These are phyloP conservation scores for Calonectria pteridis DNA, from an alignment of 2,329 filamentous ascomycete genomes.

Conservation along the genomic window DNA sequence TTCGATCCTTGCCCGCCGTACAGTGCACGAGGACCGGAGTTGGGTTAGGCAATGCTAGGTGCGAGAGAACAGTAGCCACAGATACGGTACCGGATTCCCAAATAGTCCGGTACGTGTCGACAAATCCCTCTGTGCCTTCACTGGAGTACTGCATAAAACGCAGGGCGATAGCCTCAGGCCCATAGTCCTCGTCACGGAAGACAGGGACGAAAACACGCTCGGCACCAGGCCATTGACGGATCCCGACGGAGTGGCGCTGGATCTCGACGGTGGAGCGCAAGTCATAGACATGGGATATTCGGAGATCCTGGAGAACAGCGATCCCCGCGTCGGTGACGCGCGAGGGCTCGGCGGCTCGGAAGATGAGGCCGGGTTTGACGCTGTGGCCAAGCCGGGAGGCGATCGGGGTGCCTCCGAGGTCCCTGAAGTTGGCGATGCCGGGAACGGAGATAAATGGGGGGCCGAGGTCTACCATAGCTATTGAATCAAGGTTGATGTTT, in stretches of 20 bases:
- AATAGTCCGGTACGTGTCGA: conserved; percentile 73
- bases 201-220: conserved; percentile 71
- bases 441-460: conserved; percentile 65
- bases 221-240: conserved; percentile 55
- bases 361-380: conserved; percentile 70
- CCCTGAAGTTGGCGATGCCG: conserved; percentile 77
- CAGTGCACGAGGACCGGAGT: conserved; percentile 76
- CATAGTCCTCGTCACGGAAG: conserved; percentile 71
- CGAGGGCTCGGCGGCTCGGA: conserved; percentile 77
- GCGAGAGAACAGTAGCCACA: conserved; percentile 66
- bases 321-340: conserved; percentile 67
- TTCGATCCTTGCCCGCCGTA: conserved; percentile 83
- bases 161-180: conserved; percentile 71
- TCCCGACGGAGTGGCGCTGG: conserved; percentile 52
- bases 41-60: conserved; percentile 61
- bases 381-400: conserved; percentile 65
- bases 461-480: conserved; percentile 38
- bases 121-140: conserved; percentile 69
- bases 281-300: conserved; percentile 77
- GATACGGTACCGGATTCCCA: conserved; percentile 62
- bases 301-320: conserved; percentile 63
- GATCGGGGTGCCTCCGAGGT: conserved; percentile 68
- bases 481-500: neutral
- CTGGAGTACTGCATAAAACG: conserved; percentile 72
- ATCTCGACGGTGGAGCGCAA: conserved; percentile 74